Evolutionary conservation across 371 early-diverging fungal genomes (phyloP).

Genomic region (Mortierella sp.): DNA sequence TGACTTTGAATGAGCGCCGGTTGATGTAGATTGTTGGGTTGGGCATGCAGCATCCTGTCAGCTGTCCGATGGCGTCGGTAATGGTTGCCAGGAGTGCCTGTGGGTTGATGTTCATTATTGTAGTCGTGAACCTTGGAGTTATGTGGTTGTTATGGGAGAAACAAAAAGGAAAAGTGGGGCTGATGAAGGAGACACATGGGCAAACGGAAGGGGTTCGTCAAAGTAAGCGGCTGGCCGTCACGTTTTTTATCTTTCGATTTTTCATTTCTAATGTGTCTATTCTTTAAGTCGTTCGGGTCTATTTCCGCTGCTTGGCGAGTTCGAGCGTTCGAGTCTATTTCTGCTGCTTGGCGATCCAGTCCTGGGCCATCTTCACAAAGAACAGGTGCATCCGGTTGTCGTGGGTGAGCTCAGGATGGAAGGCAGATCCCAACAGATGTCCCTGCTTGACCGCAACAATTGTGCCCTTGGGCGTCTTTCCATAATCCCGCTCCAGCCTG

Average conservation of each 20-base stretch:
- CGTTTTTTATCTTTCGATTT: too few relatives aligned
- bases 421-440: slow-evolving; percentile 90
- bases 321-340: slow-evolving; percentile 17
- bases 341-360: slow-evolving; percentile 40
- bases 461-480: slow-evolving; percentile 63
- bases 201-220: too few relatives aligned
- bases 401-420: slow-evolving; percentile 95
- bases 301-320: slow-evolving; percentile 32
- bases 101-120: slow-evolving; percentile 31
- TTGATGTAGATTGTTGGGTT: slow-evolving; percentile 70
- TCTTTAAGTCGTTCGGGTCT: neutral
- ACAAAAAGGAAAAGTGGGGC: too few relatives aligned
- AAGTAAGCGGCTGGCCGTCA: too few relatives aligned
- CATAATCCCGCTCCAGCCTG: slow-evolving; percentile 63
- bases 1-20: slow-evolving; percentile 69
- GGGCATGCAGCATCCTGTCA: slow-evolving; percentile 72
- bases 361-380: slow-evolving; percentile 76
- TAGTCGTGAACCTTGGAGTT: neutral
- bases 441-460: slow-evolving; percentile 92
- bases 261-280: too few relatives aligned
- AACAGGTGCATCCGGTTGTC: slow-evolving; percentile 90
- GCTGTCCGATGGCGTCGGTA: slow-evolving; percentile 63
- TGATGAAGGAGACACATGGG: too few relatives aligned
- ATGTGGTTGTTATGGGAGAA: neutral
- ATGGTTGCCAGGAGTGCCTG: slow-evolving; percentile 58